Evolutionary conservation across 768 basidiomycete species (phyloP).

Genomic region (Tricholoma bakamatsutake): DNA sequence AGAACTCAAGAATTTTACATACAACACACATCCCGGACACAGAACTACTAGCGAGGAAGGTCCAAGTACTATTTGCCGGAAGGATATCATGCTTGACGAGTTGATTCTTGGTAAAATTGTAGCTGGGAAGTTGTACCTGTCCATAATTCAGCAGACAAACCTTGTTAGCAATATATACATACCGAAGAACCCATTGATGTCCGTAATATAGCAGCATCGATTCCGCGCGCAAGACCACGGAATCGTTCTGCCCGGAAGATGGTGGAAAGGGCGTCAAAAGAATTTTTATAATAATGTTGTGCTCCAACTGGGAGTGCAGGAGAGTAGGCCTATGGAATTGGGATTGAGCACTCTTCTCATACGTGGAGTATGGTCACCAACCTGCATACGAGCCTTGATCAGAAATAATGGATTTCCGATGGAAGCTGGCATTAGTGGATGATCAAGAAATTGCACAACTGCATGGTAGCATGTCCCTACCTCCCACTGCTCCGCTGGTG

Average conservation of each 20-base stretch:
- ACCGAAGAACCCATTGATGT: constrained; percentile 94
- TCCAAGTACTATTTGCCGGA: constrained; percentile 74
- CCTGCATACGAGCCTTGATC: constrained; percentile 98
- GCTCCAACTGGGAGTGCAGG: constrained; percentile 91
- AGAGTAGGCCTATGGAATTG: constrained; percentile 68
- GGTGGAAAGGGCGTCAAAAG: constrained; percentile 72
- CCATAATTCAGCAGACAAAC: constrained; percentile 2
- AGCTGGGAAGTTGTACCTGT: constrained; percentile 93
- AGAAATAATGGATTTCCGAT: constrained; percentile 90
- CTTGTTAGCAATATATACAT: constrained; percentile 10
- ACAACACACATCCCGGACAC: constrained; percentile 92
- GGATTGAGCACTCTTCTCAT: not conserved
- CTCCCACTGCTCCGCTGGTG: constrained; percentile 85
- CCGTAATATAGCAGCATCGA: constrained; percentile 89
- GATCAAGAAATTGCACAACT: not conserved
- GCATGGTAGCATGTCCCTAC: constrained; percentile 30
- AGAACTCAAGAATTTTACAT: constrained; percentile 25
- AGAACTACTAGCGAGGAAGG: constrained; percentile 82
- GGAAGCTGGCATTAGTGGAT: constrained; percentile 37
- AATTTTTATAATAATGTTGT: constrained; percentile 87
- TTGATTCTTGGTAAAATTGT: constrained; percentile 87
- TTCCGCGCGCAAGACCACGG: constrained; percentile 81
- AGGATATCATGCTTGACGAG: constrained; percentile 64
- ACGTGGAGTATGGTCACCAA: constrained; percentile 19
- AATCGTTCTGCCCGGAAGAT: constrained; percentile 76